Evolutionary conservation across 768 basidiomycete genomes (phyloP), one percentile per base, ranked within the genome.

Genomic region (Infundibulicybe gibba): DNA sequence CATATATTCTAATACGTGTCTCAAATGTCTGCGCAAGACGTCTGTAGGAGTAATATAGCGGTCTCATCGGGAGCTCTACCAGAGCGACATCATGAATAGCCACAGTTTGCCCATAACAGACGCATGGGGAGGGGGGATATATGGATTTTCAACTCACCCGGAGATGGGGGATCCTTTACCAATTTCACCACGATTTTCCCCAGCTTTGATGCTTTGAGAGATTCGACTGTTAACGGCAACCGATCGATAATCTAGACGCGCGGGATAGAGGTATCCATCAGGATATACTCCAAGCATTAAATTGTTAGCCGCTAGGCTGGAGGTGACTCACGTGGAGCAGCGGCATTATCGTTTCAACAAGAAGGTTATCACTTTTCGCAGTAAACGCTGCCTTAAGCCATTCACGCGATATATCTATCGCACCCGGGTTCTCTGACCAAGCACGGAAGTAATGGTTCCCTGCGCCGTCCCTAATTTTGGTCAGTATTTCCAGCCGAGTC

Each of bases 361-460:
- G 61, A 50, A 75, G 67, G 46, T 60, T 69, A 47, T 83, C 81
- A 47, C 61, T 69, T 50, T 79, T 80, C 40, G 73, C 77, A 21
- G 74, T 71, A 48, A 80, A 77, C 17, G 79, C 86, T 1, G 83
- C 73, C 66, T 83, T 88, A 49, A 93, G 66, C 90, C 90, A 93
- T 54, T 88, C 87, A 41, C 87, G 77, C 37, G 87, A 80, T 32
- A 91, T 75, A 49, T 87, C 87, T 70, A 92, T 82, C 14, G 88
- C 90, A 33, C 65, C 62, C 38, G 59, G n/a, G 60, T 87, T 90
- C 61, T 90, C 89, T 13, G 81, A 77, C 89, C 90, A 92, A 4
- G 88, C 89, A 37, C 87, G 81, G 61, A 87, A 91, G 59, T 92
- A 93, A 56, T 89, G 87, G 59, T 90, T 89, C 35, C 82, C 86